phyloP scores from a whole-genome alignment of 2,329 filamentous ascomycete species.

The Grosmannia huntii region DNA sequence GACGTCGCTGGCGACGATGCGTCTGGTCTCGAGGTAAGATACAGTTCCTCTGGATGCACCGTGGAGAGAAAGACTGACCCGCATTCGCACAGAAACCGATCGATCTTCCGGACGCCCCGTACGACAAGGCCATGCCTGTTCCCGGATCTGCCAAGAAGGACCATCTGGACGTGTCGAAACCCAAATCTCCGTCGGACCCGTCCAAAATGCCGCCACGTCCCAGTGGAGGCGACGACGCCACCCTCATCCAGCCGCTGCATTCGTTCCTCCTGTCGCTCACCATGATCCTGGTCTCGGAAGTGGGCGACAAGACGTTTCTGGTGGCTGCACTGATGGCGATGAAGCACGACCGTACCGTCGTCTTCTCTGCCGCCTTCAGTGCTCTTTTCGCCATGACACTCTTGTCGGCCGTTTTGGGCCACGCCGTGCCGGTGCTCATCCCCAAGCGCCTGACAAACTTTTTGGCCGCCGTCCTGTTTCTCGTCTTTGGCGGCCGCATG shows the following conservation, averaged over 20 bases:
- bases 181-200: conserved; percentile 24
- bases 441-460: conserved; percentile 86
- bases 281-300: conserved; percentile 95
- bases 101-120: conserved; percentile 65
- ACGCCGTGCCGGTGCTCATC: conserved; percentile 80
- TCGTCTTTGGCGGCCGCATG: conserved; percentile 78
- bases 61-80: background rate
- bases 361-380: conserved; percentile 89
- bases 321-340: conserved; percentile 98
- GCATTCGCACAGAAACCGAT: conserved; percentile 52
- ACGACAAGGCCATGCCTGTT: conserved; percentile 59
- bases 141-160: conserved; percentile 54
- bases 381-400: conserved; percentile 91
- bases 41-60: background rate
- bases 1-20: conserved; percentile 24
- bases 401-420: conserved; percentile 81
- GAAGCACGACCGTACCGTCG: conserved; percentile 86
- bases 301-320: conserved; percentile 97
- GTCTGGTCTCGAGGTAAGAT: conserved; percentile 45
- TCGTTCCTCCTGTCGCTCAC: conserved; percentile 86
- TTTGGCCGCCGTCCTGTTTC: conserved; percentile 71
- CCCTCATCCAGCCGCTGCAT: conserved; percentile 66
- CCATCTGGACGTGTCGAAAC: conserved; percentile 40
- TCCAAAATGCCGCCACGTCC: conserved; percentile 4
- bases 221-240: conserved; percentile 26